phyloP scores from a whole-genome alignment of 2,329 filamentous ascomycete genomes.

The Pseudogymnoascus sp. region DNA sequence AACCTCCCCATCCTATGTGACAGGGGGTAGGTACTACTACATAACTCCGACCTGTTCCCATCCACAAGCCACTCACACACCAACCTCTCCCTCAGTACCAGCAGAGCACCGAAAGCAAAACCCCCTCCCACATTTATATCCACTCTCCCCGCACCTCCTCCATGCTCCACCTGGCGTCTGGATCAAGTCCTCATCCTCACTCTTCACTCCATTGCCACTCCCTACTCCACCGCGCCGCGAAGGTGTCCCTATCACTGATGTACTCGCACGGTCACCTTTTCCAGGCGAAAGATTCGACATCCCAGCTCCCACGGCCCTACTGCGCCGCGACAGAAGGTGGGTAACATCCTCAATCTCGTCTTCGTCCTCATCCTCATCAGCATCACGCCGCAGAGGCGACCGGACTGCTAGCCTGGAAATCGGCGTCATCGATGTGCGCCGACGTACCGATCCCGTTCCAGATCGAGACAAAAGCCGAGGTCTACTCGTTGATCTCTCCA shows the following conservation, averaged over 20 bases:
- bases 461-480: neutral
- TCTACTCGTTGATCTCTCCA: neutral
- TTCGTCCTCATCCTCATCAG: neutral
- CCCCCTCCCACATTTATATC: slow-evolving; percentile 45
- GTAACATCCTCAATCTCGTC: neutral
- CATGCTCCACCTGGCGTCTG: slow-evolving; percentile 42
- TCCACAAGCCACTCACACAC: neutral
- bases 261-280: neutral
- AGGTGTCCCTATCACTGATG: neutral
- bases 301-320: slow-evolving; percentile 20
- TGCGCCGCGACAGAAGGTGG: slow-evolving; percentile 10
- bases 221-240: neutral
- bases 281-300: neutral
- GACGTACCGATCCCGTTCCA: neutral
- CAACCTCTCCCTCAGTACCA: neutral
- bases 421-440: neutral
- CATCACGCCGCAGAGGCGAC: neutral
- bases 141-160: slow-evolving; percentile 45
- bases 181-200: slow-evolving; percentile 16
- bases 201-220: neutral
- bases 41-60: neutral
- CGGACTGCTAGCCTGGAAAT: neutral
- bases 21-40: neutral
- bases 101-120: slow-evolving; percentile 49
- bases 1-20: neutral